These are phyloP conservation scores for Raffaelea ambrosiae DNA, from an alignment of 2,329 filamentous ascomycete species.

Conservation along the genomic window DNA sequence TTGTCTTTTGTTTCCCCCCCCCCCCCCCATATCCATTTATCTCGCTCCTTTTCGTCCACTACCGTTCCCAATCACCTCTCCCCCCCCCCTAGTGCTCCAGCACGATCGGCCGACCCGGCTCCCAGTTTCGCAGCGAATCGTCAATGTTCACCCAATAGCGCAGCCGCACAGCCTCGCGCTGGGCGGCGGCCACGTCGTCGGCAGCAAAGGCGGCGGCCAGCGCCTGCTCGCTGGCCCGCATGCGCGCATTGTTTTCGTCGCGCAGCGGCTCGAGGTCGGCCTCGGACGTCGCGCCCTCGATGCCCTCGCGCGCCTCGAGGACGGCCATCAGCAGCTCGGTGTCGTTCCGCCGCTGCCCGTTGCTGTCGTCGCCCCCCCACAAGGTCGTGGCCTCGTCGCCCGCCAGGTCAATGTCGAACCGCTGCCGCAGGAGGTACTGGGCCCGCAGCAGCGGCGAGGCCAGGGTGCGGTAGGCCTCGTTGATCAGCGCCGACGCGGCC, in stretches of 20 bases:
- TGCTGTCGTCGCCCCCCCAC: constrained; percentile 30
- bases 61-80: too few relatives aligned
- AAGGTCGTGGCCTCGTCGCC: constrained; percentile 64
- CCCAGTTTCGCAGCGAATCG: constrained; percentile 75
- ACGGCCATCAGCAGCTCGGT: constrained; percentile 67
- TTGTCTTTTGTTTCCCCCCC: too few relatives aligned
- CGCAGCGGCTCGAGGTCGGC: constrained; percentile 52
- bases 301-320: constrained; percentile 67
- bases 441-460: constrained; percentile 69
- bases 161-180: constrained; percentile 64
- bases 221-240: constrained; percentile 51
- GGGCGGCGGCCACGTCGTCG: constrained; percentile 57
- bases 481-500: constrained; percentile 72
- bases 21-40: too few relatives aligned
- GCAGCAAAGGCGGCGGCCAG: constrained; percentile 56
- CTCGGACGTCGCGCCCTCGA: constrained; percentile 64
- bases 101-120: constrained; percentile 58
- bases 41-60: too few relatives aligned
- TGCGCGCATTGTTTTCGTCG: constrained; percentile 58
- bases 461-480: constrained; percentile 85
- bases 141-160: constrained; percentile 88
- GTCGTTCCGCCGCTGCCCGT: constrained; percentile 24
- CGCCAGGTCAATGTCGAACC: constrained; percentile 67
- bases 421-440: constrained; percentile 71
- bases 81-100: constrained; percentile 35